These are phyloP conservation scores for Penicillium sp. DNA, from an alignment of 2,329 filamentous ascomycete species.

Conservation along the genomic window DNA sequence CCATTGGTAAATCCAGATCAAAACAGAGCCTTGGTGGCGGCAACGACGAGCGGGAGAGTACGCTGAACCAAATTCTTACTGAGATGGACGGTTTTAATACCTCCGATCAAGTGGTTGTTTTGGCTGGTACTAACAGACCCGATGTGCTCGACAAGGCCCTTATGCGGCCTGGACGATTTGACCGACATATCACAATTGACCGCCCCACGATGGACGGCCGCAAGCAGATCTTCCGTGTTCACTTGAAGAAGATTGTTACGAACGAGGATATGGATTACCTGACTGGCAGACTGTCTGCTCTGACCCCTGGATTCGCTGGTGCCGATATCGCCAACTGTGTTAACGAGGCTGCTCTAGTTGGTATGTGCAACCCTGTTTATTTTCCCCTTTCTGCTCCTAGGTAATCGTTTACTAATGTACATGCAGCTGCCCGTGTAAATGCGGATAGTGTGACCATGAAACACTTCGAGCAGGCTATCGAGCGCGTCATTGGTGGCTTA, in stretches of 20 bases:
- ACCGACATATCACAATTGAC: slow-evolving; percentile 95
- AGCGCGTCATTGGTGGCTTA: slow-evolving; percentile 92
- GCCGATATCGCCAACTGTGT: slow-evolving; percentile 98
- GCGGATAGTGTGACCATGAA: slow-evolving; percentile 81
- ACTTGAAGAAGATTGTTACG: slow-evolving; percentile 92
- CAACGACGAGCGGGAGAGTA: slow-evolving; percentile 96
- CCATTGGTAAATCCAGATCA: slow-evolving; percentile 87
- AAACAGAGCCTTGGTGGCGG: slow-evolving; percentile 86
- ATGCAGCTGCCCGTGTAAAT: slow-evolving; percentile 77
- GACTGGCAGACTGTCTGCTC: slow-evolving; percentile 83
- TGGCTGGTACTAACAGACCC: slow-evolving; percentile 94
- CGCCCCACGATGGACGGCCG: slow-evolving; percentile 95
- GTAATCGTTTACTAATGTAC: slow-evolving; percentile 45
- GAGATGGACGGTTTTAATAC: slow-evolving; percentile 99
- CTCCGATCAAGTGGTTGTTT: slow-evolving; percentile 90
- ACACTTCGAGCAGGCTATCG: slow-evolving; percentile 97
- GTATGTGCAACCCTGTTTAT: slow-evolving; percentile 58
- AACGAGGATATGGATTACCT: slow-evolving; percentile 87
- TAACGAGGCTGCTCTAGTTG: slow-evolving; percentile 95
- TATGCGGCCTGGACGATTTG: slow-evolving; percentile 95
- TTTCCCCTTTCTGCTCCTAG: slow-evolving; percentile 52
- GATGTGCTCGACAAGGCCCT: slow-evolving; percentile 94
- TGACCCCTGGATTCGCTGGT: slow-evolving; percentile 96
- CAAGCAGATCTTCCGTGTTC: slow-evolving; percentile 94
- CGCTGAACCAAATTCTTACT: slow-evolving; percentile 96